phyloP scores from a whole-genome alignment of 345 rosid species.

The Sisymbrium irio region DNA sequence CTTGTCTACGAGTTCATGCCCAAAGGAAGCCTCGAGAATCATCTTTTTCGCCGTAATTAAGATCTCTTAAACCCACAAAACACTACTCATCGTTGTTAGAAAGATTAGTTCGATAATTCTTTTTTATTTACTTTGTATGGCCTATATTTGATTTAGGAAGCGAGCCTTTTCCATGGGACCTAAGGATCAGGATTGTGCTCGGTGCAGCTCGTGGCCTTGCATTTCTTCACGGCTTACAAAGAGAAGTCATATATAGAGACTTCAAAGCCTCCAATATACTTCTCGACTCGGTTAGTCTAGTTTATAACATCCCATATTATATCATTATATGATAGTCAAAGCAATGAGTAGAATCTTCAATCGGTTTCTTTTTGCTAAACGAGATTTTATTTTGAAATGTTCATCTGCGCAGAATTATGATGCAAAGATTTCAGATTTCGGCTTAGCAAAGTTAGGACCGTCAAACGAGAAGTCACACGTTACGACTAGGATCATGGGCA shows the following conservation, averaged over 20 bases:
- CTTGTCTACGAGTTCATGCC: conserved; percentile 85
- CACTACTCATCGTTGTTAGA: background rate
- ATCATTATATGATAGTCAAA: background rate
- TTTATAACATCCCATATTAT: background rate
- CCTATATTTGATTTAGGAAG: conserved; percentile 23
- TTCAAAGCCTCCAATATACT: conserved; percentile 83
- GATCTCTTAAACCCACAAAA: conserved; percentile 15
- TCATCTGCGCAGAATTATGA: conserved; percentile 42
- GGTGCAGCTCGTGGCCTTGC: conserved; percentile 86
- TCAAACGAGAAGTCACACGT: conserved; percentile 59
- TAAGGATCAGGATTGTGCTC: conserved; percentile 65
- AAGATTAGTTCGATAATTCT: background rate
- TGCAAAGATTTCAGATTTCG: conserved; percentile 66
- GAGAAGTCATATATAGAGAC: conserved; percentile 77
- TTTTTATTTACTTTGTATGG: background rate
- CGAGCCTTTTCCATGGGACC: conserved; percentile 79
- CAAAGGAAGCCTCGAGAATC: conserved; percentile 76
- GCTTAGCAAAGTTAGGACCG: conserved; percentile 71
- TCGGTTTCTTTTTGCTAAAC: background rate
- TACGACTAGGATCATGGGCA: conserved; percentile 69
- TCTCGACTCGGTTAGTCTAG: conserved; percentile 62
- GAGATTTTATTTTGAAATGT: background rate
- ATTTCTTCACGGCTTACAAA: conserved; percentile 66
- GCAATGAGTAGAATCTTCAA: background rate
- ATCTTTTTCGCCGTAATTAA: conserved; percentile 71